These are phyloP conservation scores for Trypanosoma grayi DNA, from an alignment of 208 protist genomes.

Conservation along the genomic window DNA sequence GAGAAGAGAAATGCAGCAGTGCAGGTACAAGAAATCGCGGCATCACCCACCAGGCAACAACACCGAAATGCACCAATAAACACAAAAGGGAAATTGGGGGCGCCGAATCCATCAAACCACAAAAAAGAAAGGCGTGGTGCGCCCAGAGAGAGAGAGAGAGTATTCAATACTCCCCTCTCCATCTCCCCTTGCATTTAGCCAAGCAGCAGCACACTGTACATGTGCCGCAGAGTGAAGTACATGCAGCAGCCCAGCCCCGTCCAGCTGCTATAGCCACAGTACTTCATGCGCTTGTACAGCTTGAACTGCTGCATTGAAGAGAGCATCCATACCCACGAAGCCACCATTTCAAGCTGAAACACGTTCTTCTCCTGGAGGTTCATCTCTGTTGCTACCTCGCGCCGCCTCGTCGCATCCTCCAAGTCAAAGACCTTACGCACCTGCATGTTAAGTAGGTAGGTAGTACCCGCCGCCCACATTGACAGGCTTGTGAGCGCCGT, in stretches of 20 bases:
- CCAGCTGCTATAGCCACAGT: slow-evolving; percentile 85
- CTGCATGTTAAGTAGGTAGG: slow-evolving; percentile 61
- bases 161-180: background rate
- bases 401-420: slow-evolving; percentile 21
- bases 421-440: slow-evolving; percentile 46
- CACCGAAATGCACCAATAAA: too few relatives aligned
- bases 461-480: slow-evolving; percentile 75
- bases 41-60: too few relatives aligned
- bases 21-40: too few relatives aligned
- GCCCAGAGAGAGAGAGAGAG: background rate
- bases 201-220: slow-evolving; percentile 47
- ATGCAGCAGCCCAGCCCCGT: slow-evolving; percentile 46
- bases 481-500: slow-evolving; percentile 63
- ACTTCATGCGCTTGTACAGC: slow-evolving; percentile 63
- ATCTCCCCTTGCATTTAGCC: slow-evolving; percentile 13
- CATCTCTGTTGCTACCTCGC: slow-evolving; percentile 7
- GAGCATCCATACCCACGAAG: slow-evolving; percentile 83
- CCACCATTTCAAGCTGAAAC: slow-evolving; percentile 59
- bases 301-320: slow-evolving; percentile 79
- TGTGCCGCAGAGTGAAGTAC: slow-evolving; percentile 69
- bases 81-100: too few relatives aligned
- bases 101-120: background rate
- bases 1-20: too few relatives aligned
- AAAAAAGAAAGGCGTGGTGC: slow-evolving; percentile 16
- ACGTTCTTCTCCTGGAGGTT: slow-evolving; percentile 33